Evolutionary conservation across 2,329 filamentous ascomycete genomes (phyloP).

Genomic region (Pyrenophora seminiperda): DNA sequence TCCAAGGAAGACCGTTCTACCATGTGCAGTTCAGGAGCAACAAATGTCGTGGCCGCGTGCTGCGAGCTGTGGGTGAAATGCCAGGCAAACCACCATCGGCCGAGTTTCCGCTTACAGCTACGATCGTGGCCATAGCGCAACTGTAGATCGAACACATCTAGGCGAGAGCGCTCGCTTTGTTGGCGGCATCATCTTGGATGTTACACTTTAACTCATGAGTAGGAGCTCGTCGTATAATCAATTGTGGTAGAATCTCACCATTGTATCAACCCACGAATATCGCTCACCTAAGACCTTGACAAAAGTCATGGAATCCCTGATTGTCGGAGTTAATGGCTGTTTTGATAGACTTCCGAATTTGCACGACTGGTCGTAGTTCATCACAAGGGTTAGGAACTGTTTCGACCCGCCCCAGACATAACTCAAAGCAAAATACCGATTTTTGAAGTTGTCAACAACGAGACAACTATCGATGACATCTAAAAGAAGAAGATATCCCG

Average conservation of each 20-base stretch:
- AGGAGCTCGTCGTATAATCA: fast-evolving
- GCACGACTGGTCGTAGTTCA: constrained; percentile 1
- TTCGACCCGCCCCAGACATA: constrained; percentile 12
- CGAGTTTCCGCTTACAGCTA: constrained; percentile 3
- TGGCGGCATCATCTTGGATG: constrained; percentile 8
- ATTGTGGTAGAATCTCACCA: neutral
- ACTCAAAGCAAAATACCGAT: constrained; percentile 9
- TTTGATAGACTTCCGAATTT: neutral
- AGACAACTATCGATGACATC: constrained; percentile 5
- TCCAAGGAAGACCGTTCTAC: constrained; percentile 6
- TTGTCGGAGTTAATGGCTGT: constrained; percentile 7
- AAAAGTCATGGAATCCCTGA: constrained; percentile 7
- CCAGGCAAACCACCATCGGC: constrained; percentile 6
- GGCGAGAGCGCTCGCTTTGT: constrained; percentile 1
- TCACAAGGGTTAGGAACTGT: constrained; percentile 6
- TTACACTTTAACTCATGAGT: constrained; percentile 1
- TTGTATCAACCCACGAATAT: constrained; percentile 13
- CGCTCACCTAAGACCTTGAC: constrained; percentile 6
- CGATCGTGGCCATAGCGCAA: constrained; percentile 5
- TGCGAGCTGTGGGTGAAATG: constrained; percentile 4
- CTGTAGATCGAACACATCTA: constrained; percentile 13
- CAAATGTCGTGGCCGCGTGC: neutral
- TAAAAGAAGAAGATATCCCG: neutral
- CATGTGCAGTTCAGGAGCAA: constrained; percentile 7
- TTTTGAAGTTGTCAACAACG: neutral